Percentiles rank a stretch among this genome's conserved stretches.
phyloP scores from a whole-genome alignment of 768 basidiomycete genomes.

The Lepiota subincarnata region DNA sequence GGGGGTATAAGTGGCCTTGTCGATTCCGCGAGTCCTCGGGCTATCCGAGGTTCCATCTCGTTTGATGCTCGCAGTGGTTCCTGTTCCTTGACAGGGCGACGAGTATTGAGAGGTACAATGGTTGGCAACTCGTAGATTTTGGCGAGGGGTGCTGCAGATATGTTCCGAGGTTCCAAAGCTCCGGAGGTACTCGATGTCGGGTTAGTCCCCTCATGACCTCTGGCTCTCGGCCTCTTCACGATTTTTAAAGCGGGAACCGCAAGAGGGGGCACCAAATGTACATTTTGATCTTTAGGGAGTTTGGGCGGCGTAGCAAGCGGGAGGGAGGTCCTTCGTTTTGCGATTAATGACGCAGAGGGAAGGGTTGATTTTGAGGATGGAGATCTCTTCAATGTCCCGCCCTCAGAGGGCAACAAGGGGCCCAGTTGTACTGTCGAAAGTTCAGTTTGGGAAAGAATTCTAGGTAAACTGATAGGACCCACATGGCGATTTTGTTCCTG shows the following conservation, averaged over 20 bases:
- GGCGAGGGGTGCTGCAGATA: not conserved
- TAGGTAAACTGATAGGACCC: not conserved
- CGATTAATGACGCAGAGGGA: not conserved
- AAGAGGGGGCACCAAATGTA: constrained; percentile 23
- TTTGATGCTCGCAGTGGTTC: not conserved
- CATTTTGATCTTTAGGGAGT: not conserved
- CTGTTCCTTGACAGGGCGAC: not conserved
- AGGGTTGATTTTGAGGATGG: not conserved
- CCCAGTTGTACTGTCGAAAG: not conserved
- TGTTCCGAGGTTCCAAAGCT: not conserved
- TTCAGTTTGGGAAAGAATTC: not conserved
- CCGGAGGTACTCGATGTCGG: not conserved
- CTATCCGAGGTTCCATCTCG: not conserved
- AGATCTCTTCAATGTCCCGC: not conserved
- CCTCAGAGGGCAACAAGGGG: not conserved
- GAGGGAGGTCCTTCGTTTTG: not conserved
- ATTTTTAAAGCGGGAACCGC: constrained; percentile 43
- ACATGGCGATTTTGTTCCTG: not conserved
- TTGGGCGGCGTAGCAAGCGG: constrained; percentile 7
- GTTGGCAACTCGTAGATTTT: not conserved
- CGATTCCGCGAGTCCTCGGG: not conserved
- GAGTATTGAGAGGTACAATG: not conserved
- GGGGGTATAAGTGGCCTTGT: constrained; percentile 1
- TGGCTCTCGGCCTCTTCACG: constrained; percentile 35
- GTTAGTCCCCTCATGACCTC: constrained; percentile 2